These are phyloP conservation scores for Inosperma sp. DNA, from an alignment of 768 basidiomycete species.

Conservation along the genomic window DNA sequence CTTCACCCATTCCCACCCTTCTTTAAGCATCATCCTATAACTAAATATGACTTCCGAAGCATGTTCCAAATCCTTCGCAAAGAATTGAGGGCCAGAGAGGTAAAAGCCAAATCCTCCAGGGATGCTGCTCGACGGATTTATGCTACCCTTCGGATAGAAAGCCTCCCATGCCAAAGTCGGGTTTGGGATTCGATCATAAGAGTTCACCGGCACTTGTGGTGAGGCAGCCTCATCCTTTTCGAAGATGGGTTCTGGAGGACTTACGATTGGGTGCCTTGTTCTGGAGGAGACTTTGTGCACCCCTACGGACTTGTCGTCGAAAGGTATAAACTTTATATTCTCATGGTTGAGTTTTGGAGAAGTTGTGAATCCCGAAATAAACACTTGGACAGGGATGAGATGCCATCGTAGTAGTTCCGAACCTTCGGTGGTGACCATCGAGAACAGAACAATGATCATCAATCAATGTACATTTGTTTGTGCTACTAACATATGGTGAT, in stretches of 20 bases:
- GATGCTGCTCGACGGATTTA: conserved; percentile 48
- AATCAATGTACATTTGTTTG: too few relatives aligned
- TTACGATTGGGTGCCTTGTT: conserved; percentile 29
- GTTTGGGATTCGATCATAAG: too few relatives aligned
- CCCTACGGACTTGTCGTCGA: conserved; percentile 43
- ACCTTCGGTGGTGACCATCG: too few relatives aligned
- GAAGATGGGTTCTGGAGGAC: neutral
- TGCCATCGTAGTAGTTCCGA: too few relatives aligned
- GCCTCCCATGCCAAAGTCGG: conserved; percentile 54
- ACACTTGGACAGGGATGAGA: too few relatives aligned
- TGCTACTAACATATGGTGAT: too few relatives aligned
- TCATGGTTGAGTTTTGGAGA: conserved; percentile 22
- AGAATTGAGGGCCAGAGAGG: conserved; percentile 47
- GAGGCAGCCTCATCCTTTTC: neutral
- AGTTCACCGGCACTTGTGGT: conserved; percentile 6
- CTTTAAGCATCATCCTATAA: conserved; percentile 62
- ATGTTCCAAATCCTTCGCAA: conserved; percentile 32
- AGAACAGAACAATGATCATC: too few relatives aligned
- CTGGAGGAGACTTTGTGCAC: conserved; percentile 44
- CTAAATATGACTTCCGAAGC: conserved; percentile 56
- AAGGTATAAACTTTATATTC: conserved; percentile 25
- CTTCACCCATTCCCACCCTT: conserved; percentile 62
- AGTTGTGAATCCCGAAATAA: conserved; percentile 47
- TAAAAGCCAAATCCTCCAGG: conserved; percentile 73
- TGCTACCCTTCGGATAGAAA: conserved; percentile 54